These are phyloP conservation scores for Zygotorulaspora danielsina DNA, from an alignment of 805 yeast species.

Conservation along the genomic window DNA sequence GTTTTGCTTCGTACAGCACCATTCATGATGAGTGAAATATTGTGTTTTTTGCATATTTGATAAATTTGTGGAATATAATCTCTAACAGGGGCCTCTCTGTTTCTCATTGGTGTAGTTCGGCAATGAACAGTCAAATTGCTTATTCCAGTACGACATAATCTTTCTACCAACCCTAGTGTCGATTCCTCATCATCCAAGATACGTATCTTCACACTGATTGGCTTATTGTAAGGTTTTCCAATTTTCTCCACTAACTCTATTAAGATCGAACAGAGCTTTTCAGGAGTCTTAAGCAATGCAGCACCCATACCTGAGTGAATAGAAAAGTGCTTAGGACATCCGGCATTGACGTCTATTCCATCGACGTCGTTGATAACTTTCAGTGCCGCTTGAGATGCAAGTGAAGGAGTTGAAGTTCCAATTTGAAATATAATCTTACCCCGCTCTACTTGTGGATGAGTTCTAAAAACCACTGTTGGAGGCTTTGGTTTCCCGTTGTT, in stretches of 20 bases:
- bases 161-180: constrained; percentile 55
- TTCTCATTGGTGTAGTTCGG: constrained; percentile 83
- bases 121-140: constrained; percentile 86
- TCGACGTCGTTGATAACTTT: constrained; percentile 80
- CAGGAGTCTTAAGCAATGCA: constrained; percentile 80
- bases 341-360: constrained; percentile 91
- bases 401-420: constrained; percentile 78
- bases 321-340: constrained; percentile 95
- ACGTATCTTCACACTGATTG: constrained; percentile 89
- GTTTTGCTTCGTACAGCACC: constrained; percentile 60
- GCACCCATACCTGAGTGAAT: constrained; percentile 98
- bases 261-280: constrained; percentile 65
- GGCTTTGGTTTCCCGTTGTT: constrained; percentile 44
- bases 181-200: constrained; percentile 59
- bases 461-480: constrained; percentile 65
- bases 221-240: constrained; percentile 70
- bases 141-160: constrained; percentile 73
- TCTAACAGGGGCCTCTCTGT: constrained; percentile 75
- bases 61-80: constrained; percentile 61
- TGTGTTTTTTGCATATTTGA: constrained; percentile 52
- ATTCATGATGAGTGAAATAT: constrained; percentile 73
- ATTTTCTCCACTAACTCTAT: constrained; percentile 66
- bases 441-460: constrained; percentile 58
- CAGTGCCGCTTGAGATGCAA: constrained; percentile 86
- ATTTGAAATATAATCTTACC: constrained; percentile 77